Percentiles rank a stretch among this genome's conserved stretches.
phyloP scores from a whole-genome alignment of 257 asterid species.

The Phtheirospermum japonicum region DNA sequence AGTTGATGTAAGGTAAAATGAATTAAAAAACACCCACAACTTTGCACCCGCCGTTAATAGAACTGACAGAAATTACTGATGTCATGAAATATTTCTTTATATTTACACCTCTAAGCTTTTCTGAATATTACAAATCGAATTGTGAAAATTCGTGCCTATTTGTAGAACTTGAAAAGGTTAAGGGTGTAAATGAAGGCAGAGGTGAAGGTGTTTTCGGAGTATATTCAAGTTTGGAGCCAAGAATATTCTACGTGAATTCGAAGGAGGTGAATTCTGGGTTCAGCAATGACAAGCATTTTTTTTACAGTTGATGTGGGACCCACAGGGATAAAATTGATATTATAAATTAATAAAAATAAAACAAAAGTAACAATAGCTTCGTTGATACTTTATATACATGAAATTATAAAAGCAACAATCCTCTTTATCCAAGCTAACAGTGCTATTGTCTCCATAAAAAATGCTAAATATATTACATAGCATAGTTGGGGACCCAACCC shows the following conservation, averaged over 20 bases:
- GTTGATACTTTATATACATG: no score
- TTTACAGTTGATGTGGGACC: constrained; percentile 39
- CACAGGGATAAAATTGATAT: constrained; percentile 32
- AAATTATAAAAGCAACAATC: no score
- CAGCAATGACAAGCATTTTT: constrained; percentile 34
- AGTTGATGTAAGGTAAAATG: constrained; percentile 56
- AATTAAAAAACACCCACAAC: neutral
- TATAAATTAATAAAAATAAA: no score
- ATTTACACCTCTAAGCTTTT: no score
- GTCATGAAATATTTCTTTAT: neutral
- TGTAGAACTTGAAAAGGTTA: neutral
- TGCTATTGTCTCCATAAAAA: no score
- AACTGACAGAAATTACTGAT: neutral
- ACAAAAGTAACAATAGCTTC: no score
- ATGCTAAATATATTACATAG: no score
- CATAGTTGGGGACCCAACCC: no score
- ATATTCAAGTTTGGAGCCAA: constrained; percentile 41
- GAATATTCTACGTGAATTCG: constrained; percentile 38
- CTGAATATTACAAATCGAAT: no score
- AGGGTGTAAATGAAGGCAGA: constrained; percentile 34
- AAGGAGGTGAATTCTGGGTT: constrained; percentile 31
- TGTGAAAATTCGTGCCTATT: neutral
- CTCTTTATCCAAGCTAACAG: no score
- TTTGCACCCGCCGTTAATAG: no score
- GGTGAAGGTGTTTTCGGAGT: constrained; percentile 53